Percentiles rank a stretch among this genome's conserved stretches.
These are phyloP conservation scores for Arachis stenosperma DNA, from an alignment of 306 rosid genomes.

Conservation along the genomic window DNA sequence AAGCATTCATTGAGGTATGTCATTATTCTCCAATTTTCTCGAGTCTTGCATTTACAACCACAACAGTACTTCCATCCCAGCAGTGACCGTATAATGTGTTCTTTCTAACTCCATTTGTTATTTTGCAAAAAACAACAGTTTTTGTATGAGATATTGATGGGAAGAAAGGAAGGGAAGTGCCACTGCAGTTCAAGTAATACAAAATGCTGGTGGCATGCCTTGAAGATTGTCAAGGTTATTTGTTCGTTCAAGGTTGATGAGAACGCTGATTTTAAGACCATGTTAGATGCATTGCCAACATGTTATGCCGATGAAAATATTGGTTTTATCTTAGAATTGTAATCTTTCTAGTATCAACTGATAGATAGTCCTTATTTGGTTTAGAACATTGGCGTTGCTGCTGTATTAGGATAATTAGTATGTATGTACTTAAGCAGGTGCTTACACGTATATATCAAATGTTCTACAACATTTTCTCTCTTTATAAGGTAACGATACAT, in stretches of 20 bases:
- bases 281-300: conserved; percentile 20
- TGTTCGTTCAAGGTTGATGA: background rate
- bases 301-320: background rate
- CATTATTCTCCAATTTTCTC: background rate
- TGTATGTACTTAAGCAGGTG: too few species aligned
- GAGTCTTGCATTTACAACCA: background rate
- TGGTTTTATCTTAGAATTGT: background rate
- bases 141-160: conserved; percentile 16
- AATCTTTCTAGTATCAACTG: too few species aligned
- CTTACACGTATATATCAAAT: too few species aligned
- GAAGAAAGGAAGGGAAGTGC: background rate
- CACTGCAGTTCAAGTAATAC: conserved; percentile 5
- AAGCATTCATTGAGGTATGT: conserved; percentile 33
- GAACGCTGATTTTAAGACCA: conserved; percentile 23
- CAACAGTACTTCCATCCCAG: background rate
- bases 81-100: too few species aligned
- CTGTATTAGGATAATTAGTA: too few species aligned
- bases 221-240: conserved; percentile 35
- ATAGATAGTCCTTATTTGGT: too few species aligned
- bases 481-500: too few species aligned
- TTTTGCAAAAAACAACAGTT: conserved; percentile 10
- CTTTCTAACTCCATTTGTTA: background rate
- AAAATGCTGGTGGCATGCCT: conserved; percentile 39
- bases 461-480: too few species aligned
- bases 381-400: too few species aligned